Conservation (phyloP, 73 alveolate species). For the Tetrahymena borealis region DNA sequence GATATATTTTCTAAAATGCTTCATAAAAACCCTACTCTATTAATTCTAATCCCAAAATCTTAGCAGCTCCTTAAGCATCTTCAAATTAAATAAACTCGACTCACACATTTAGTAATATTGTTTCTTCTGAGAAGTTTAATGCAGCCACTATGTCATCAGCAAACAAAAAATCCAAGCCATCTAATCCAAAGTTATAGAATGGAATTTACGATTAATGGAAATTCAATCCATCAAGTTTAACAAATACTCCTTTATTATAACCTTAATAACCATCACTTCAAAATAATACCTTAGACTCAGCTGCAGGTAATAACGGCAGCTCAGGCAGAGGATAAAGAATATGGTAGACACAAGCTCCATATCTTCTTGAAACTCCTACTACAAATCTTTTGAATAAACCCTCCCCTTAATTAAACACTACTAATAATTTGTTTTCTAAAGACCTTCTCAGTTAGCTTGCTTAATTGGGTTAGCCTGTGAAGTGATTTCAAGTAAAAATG, state of each 20-base stretch:
- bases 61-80: no score
- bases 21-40: neutral
- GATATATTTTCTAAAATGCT: neutral
- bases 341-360: neutral
- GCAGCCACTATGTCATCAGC: neutral
- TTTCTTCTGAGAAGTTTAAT: neutral
- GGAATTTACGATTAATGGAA: neutral
- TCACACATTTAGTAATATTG: no score
- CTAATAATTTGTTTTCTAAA: neutral
- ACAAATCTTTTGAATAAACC: neutral
- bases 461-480: neutral
- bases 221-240: neutral
- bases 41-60: no score
- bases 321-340: neutral
- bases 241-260: neutral
- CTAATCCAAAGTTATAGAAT: neutral
- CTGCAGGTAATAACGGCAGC: neutral
- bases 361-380: neutral
- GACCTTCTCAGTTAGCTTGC: neutral
- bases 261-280: neutral
- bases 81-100: no score
- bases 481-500: no score
- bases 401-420: neutral
- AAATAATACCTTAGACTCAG: neutral
- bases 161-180: neutral